Evolutionary conservation across 2,329 filamentous ascomycete species (phyloP), one percentile per base, ranked within the genome.

Genomic region (Ophioceras dolichostomum): DNA sequence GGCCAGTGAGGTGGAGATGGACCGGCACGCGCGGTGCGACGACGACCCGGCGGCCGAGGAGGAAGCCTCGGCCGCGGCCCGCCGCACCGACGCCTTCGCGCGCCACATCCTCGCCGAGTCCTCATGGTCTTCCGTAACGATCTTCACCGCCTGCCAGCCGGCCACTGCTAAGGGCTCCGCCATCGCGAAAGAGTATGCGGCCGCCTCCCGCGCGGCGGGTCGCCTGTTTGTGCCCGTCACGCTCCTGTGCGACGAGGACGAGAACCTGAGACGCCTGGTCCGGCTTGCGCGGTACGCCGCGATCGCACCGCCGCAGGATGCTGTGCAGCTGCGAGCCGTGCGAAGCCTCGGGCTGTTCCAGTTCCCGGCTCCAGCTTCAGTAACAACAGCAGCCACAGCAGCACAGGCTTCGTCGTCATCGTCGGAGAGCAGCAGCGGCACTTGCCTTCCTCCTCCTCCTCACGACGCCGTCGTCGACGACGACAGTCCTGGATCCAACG

Each of bases 71-170:
- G 21, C 32, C 2, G 32, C 22, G 10, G 32, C 12, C 22, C 36
- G 30, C 37, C 32, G 19, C 17, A 10, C 20, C 12, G 10, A 12
- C 38, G 14, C 31, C 34, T 10, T 39, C 37, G 5, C 17, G 24
- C 28, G 34, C 39, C 19, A 39, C 22, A 18, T 41, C 34, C 21
- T 46, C 44, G 32, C 53, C 55, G 22, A 41, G 7, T 27, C 43
- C 39, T 54, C 31, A 9, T 7, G 24, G 13, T 8, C 16, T 14
- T 40, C 42, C 22, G 13, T 20, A 4, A 32, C 26, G 35, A 45
- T 57, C 34, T 48, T 56, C 27, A 51, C 53, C 10, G 45, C 52
- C 42, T 53, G 45, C 43, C 43, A 46, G 7, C 44, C 49, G 21
- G 47, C 51, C 38, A 51, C 47, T 6, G 41, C 39, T 2, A 31